A percentile compares a stretch with the other conserved stretches of the same genome.
Evolutionary conservation across 352 stramenopile genomes (phyloP).

Genomic region (Globisporangium okanoganense): DNA sequence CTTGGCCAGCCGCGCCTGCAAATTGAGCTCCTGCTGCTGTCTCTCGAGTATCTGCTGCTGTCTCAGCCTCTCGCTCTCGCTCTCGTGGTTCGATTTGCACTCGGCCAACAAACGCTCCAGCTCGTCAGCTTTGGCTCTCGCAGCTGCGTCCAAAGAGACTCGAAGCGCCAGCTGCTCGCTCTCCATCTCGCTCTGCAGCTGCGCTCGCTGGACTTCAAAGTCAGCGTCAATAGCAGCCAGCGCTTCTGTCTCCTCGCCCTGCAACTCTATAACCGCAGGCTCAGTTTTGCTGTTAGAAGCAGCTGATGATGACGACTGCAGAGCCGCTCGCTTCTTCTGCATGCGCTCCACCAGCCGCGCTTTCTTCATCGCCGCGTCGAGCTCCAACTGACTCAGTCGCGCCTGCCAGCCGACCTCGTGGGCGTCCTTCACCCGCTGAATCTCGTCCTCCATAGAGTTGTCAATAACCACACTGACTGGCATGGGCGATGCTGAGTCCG

Average conservation of each 20-base stretch:
- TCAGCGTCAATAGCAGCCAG: slow-evolving; percentile 29
- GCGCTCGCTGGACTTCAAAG: slow-evolving; percentile 13
- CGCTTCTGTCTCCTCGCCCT: slow-evolving; percentile 28
- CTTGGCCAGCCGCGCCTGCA: slow-evolving; percentile 35
- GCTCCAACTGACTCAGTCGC: slow-evolving; percentile 26
- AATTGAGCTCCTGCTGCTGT: slow-evolving; percentile 31
- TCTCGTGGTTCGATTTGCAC: slow-evolving; percentile 28
- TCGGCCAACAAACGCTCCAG: slow-evolving; percentile 32
- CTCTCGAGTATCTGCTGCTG: slow-evolving; percentile 29
- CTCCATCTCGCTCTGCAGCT: slow-evolving; percentile 10
- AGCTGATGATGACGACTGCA: neutral
- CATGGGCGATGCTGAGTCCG: neutral
- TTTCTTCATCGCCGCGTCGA: slow-evolving; percentile 28
- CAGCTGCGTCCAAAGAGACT: slow-evolving; percentile 6
- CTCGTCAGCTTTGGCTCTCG: slow-evolving; percentile 15
- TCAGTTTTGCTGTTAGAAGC: neutral
- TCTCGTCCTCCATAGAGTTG: slow-evolving; percentile 19
- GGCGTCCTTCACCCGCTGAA: slow-evolving; percentile 26
- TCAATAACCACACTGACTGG: neutral
- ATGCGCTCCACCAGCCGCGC: slow-evolving; percentile 26
- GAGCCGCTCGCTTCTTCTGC: slow-evolving; percentile 21
- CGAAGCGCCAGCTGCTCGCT: slow-evolving; percentile 16
- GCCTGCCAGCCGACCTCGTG: slow-evolving; percentile 24
- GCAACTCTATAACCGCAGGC: neutral
- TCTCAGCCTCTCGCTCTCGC: slow-evolving; percentile 25